Conservation (phyloP, 108 stramenopile species). For the Cafeteria roenbergensis region DNA sequence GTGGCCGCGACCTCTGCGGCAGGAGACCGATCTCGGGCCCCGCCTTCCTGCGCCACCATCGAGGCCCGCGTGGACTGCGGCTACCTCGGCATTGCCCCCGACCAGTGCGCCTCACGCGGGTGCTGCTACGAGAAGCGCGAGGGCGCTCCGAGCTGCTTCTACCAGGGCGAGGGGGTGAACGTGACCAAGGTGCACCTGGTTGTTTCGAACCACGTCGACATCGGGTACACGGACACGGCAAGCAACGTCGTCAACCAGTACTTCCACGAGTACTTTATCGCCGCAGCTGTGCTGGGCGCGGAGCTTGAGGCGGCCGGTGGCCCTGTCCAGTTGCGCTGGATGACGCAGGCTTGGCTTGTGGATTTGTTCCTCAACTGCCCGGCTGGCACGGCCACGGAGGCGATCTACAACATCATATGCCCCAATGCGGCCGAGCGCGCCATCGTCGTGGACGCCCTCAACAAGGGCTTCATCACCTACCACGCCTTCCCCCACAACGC, state of each 20-base stretch:
- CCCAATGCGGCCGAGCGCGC: neutral
- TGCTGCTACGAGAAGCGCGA: neutral
- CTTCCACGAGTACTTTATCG: neutral
- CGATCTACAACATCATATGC: neutral
- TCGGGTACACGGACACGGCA: neutral
- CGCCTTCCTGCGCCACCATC: neutral
- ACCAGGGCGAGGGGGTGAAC: neutral
- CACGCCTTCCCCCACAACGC: neutral
- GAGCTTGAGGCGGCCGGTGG: neutral
- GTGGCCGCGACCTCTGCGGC: too few species aligned
- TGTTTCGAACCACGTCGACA: neutral
- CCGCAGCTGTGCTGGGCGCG: neutral
- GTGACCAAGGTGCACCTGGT: neutral
- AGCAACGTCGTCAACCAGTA: neutral
- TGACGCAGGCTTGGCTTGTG: neutral
- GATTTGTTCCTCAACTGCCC: neutral
- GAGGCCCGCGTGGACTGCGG: neutral
- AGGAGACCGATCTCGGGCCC: too few species aligned
- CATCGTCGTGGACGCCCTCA: neutral
- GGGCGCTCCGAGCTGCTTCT: neutral
- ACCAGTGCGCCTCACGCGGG: neutral
- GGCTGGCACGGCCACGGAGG: neutral
- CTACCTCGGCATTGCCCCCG: neutral
- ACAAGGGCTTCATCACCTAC: neutral
- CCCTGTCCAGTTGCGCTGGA: neutral